These are phyloP conservation scores for Arthrobotrys sinensis DNA, from an alignment of 2,329 filamentous ascomycete genomes.

Conservation along the genomic window DNA sequence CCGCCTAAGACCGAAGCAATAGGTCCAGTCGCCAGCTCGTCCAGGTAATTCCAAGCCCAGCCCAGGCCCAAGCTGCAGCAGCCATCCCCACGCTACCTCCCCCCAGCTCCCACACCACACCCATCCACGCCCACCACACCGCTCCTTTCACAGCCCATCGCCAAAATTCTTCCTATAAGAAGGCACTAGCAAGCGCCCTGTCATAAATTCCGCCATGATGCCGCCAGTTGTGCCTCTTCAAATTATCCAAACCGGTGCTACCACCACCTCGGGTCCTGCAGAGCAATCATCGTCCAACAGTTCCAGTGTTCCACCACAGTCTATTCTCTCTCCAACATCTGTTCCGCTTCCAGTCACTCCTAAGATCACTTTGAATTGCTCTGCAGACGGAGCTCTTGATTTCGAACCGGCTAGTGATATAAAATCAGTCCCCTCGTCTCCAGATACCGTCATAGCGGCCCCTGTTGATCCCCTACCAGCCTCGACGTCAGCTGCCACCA, in stretches of 20 bases:
- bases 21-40: constrained; percentile 42
- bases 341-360: constrained; percentile 56
- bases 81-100: constrained; percentile 36
- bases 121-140: constrained; percentile 11
- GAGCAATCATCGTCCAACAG: background rate
- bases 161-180: constrained; percentile 55
- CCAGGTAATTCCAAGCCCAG: constrained; percentile 46
- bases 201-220: constrained; percentile 51
- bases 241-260: constrained; percentile 28
- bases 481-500: constrained; percentile 33
- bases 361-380: constrained; percentile 43
- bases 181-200: constrained; percentile 54
- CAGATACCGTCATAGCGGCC: constrained; percentile 45
- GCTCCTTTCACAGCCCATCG: constrained; percentile 37
- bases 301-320: constrained; percentile 17
- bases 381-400: constrained; percentile 17
- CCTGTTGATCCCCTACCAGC: constrained; percentile 32
- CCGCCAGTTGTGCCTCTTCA: constrained; percentile 58
- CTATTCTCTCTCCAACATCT: constrained; percentile 52
- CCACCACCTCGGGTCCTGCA: constrained; percentile 14
- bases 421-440: constrained; percentile 52
- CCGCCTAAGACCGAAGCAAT: constrained; percentile 58
- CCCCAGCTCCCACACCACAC: constrained; percentile 42
- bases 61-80: constrained; percentile 42
- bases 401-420: constrained; percentile 41